Evolutionary conservation across 371 early-diverging fungal species (phyloP).

Genomic region (Amoeboaphelidium protococcarum): DNA sequence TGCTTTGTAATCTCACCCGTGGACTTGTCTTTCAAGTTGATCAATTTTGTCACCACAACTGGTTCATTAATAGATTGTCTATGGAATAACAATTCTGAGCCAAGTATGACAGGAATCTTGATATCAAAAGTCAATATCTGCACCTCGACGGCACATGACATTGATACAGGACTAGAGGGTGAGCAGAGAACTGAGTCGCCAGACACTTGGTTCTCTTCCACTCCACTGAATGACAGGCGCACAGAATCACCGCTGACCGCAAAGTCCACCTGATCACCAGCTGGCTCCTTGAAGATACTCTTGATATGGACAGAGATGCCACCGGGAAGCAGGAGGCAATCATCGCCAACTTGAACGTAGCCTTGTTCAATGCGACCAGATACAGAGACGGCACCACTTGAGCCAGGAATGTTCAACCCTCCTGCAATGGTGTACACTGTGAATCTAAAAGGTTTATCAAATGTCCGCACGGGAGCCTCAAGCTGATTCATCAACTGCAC

Average conservation of each 20-base stretch:
- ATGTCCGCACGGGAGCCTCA: constrained; percentile 33
- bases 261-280: neutral
- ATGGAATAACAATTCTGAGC: constrained; percentile 20
- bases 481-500: constrained; percentile 27
- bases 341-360: constrained; percentile 54
- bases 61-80: constrained; percentile 51
- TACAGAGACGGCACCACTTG: constrained; percentile 39
- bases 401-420: constrained; percentile 19
- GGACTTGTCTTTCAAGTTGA: constrained; percentile 40
- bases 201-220: neutral
- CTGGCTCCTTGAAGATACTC: constrained; percentile 12
- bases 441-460: constrained; percentile 55
- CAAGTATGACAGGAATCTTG: neutral
- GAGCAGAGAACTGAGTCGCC: neutral
- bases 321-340: constrained; percentile 48
- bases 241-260: neutral
- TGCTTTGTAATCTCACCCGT: constrained; percentile 55
- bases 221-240: neutral
- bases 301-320: constrained; percentile 45
- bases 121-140: neutral
- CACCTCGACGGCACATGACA: neutral
- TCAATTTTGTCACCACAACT: constrained; percentile 36
- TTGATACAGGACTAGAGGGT: neutral
- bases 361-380: constrained; percentile 68
- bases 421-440: constrained; percentile 59